These are phyloP conservation scores for Pleurotus cornucopiae DNA, from an alignment of 768 basidiomycete species.

Conservation along the genomic window DNA sequence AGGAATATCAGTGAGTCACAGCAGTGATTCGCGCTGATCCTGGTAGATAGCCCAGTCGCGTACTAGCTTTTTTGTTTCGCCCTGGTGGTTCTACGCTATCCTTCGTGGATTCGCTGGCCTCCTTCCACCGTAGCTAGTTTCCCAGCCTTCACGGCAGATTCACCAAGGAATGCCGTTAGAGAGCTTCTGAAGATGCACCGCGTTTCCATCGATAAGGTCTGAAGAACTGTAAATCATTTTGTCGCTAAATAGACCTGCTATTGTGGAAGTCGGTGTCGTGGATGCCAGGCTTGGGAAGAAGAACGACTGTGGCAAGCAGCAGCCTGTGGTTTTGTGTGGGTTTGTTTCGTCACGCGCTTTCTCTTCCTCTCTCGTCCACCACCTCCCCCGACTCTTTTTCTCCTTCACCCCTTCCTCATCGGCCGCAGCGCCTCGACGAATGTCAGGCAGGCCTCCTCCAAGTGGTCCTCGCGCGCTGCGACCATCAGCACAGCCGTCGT, in stretches of 20 bases:
- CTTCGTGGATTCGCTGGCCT: not conserved
- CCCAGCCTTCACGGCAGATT: not conserved
- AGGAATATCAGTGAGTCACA: no score
- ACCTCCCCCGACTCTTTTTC: slow-evolving; percentile 10
- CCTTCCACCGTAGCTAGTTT: not conserved
- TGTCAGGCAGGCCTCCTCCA: slow-evolving; percentile 80
- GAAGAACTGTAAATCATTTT: not conserved
- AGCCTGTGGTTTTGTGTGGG: slow-evolving; percentile 25
- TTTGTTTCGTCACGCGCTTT: slow-evolving; percentile 23
- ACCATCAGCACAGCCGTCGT: slow-evolving; percentile 36
- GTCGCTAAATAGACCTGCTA: no score
- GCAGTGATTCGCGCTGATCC: no score
- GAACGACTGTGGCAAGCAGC: slow-evolving; percentile 11
- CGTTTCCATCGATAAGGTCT: not conserved
- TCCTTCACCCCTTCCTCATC: slow-evolving; percentile 12
- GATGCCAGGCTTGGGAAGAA: no score
- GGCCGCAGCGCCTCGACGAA: slow-evolving; percentile 21
- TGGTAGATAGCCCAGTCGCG: no score
- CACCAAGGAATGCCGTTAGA: not conserved
- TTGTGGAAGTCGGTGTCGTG: no score
- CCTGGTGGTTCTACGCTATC: not conserved
- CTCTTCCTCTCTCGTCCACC: slow-evolving; percentile 12
- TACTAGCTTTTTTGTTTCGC: slow-evolving; percentile 10
- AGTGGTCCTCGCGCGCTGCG: slow-evolving; percentile 68
- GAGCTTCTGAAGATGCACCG: not conserved